Conservation (phyloP, 768 basidiomycete genomes). For the Dacryopinax spathularia region DNA sequence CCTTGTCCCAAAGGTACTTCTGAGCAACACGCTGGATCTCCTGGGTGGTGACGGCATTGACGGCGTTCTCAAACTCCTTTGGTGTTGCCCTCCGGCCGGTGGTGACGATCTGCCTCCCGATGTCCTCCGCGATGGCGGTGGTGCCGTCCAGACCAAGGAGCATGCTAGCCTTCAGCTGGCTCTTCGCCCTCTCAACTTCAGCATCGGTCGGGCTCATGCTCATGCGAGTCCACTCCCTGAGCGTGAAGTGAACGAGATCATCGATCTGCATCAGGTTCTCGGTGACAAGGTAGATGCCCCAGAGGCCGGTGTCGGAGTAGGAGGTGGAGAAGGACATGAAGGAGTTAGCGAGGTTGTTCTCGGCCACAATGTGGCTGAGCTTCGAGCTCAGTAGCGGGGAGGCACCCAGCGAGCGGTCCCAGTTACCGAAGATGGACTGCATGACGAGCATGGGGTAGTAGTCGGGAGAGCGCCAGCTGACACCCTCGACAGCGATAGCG, state of each 20-base stretch:
- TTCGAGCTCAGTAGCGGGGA: conserved; percentile 79
- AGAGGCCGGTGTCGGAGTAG: conserved; percentile 96
- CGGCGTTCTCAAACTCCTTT: conserved; percentile 80
- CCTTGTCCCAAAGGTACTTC: conserved; percentile 95
- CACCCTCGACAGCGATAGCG: conserved; percentile 94
- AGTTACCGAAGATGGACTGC: conserved; percentile 97
- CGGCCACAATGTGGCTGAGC: conserved; percentile 78
- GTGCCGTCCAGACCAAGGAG: conserved; percentile 88
- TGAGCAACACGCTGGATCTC: conserved; percentile 91
- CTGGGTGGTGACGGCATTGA: conserved; percentile 73
- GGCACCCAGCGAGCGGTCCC: conserved; percentile 92
- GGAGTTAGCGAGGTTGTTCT: conserved; percentile 93
- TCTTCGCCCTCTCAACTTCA: conserved; percentile 96
- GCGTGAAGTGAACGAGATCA: conserved; percentile 83
- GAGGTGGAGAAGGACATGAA: conserved; percentile 99
- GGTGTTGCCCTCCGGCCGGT: conserved; percentile 82
- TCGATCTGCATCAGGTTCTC: conserved; percentile 92
- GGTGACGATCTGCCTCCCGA: conserved; percentile 94
- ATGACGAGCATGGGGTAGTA: conserved; percentile 99
- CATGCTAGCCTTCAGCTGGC: conserved; percentile 90
- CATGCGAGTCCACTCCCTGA: conserved; percentile 94
- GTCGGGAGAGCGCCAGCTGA: conserved; percentile 93
- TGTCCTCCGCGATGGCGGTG: conserved; percentile 93
- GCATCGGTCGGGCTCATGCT: conserved; percentile 65
- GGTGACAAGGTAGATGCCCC: conserved; percentile 94